Base-by-base conservation (phyloP, 495 filamentous ascomycete species). In the Penicillium argentinense region DNA sequence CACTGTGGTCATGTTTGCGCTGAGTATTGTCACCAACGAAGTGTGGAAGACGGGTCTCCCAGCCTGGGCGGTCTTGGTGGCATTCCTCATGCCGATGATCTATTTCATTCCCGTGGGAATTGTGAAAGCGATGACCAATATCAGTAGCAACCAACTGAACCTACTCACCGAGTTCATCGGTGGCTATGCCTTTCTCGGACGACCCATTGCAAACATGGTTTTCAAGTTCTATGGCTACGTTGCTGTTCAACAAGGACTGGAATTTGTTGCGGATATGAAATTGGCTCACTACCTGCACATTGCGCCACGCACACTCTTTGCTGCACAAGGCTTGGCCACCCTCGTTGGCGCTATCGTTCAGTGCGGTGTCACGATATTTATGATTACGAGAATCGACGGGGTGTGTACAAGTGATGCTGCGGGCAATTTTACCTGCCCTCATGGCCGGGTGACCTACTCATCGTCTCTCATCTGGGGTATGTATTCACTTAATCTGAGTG, bases 211-310 rank as follows among this genome's bases (percentile, higher is more conserved):
- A 0, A 73, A 86, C 28, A 88, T 88, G 84, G 71, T 86, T 52
- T 88, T 89, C 69, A 88, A 89, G 62, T 86, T 84, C 12, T 86
- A 85, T 49, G 84, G 84, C 29, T 89, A 83, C 56, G 84, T 86
- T 51, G 85, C 83, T 28, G 80, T 85, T 68, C 56, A 68, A 9
- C 74, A 76, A 52, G 74, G 70, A 18, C 45, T 74, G 29, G 71
- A 72, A 66, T 64, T 88, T 71, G 84, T 88, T 69, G 84, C 69
- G 73, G 73, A 85, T 77, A 68, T 88, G 86, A 73, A 91, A 81
- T 62, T 90, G 78, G 85, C 82, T 6, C 83, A 88, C 57, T 89
- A 88, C 64, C 81, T 88, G 66, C 87, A 88, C 57, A 80, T 86
- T n/a, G 80, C 84, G 1, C 84, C 84, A 0, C 72, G 84, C 5